Conservation (phyloP, 495 filamentous ascomycete species). For the Chaetomium tenue region DNA sequence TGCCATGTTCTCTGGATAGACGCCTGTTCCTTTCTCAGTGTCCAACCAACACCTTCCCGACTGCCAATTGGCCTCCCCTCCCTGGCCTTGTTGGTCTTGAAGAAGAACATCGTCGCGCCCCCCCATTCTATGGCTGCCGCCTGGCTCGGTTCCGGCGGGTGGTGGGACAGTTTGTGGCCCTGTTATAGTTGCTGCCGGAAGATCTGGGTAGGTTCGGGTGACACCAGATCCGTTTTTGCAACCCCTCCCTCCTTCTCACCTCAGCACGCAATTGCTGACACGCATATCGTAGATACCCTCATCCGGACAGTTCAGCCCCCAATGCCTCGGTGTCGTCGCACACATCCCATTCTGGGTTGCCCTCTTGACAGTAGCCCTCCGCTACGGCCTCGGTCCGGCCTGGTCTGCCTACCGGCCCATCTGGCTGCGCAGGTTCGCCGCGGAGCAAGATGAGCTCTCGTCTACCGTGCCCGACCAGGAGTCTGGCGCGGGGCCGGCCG, state of each 20-base stretch:
- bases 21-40: neutral
- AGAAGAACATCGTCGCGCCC: neutral
- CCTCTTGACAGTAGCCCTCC: slow-evolving; percentile 28
- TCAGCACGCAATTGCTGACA: neutral
- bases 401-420: slow-evolving; percentile 30
- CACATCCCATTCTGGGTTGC: slow-evolving; percentile 35
- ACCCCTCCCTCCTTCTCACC: neutral
- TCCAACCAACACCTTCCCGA: neutral
- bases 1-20: neutral
- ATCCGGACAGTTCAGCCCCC: slow-evolving; percentile 29
- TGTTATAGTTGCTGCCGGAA: slow-evolving; percentile 36
- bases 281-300: slow-evolving; percentile 31
- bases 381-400: slow-evolving; percentile 29
- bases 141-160: slow-evolving; percentile 2
- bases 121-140: slow-evolving; percentile 2
- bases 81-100: neutral
- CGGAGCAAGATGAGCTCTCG: slow-evolving; percentile 21
- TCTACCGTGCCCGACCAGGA: slow-evolving; percentile 15
- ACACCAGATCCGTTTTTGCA: slow-evolving; percentile 1
- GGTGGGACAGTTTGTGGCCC: slow-evolving; percentile 27
- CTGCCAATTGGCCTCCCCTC: neutral
- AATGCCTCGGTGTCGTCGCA: slow-evolving; percentile 34
- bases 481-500: neutral
- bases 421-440: slow-evolving; percentile 35
- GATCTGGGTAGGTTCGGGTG: slow-evolving; percentile 29